phyloP scores from a whole-genome alignment of 768 basidiomycete genomes.

The Pluteus cervinus region DNA sequence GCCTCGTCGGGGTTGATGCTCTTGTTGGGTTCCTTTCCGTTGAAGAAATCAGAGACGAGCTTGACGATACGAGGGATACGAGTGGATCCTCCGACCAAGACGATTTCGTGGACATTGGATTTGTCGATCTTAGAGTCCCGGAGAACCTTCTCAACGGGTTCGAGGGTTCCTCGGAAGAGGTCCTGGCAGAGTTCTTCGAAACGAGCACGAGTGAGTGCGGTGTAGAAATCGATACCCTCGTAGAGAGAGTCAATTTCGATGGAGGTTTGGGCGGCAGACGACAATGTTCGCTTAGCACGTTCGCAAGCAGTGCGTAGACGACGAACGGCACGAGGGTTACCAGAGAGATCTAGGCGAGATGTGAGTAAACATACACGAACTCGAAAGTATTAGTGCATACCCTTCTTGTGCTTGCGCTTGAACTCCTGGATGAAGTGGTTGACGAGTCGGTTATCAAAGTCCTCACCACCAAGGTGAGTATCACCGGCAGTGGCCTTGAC shows the following conservation, averaged over 20 bases:
- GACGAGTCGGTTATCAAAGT: slow-evolving; percentile 97
- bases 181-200: slow-evolving; percentile 96
- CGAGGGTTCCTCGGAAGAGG: slow-evolving; percentile 89
- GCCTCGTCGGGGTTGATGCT: slow-evolving; percentile 99
- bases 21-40: slow-evolving; percentile 98
- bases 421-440: slow-evolving; percentile 96
- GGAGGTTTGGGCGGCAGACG: slow-evolving; percentile 92
- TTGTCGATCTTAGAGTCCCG: slow-evolving; percentile 99
- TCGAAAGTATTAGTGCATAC: slow-evolving; percentile 26
- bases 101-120: slow-evolving; percentile 91
- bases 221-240: slow-evolving; percentile 98
- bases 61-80: slow-evolving; percentile 98
- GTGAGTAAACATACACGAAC: slow-evolving; percentile 8
- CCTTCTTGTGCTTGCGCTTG: slow-evolving; percentile 97
- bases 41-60: slow-evolving; percentile 98
- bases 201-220: slow-evolving; percentile 94
- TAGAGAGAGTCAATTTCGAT: slow-evolving; percentile 98
- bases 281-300: slow-evolving; percentile 97
- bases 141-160: slow-evolving; percentile 97
- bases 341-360: slow-evolving; percentile 59
- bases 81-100: slow-evolving; percentile 96
- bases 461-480: slow-evolving; percentile 97
- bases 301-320: slow-evolving; percentile 97
- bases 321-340: slow-evolving; percentile 92
- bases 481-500: slow-evolving; percentile 98